phyloP scores from a whole-genome alignment of 106 monocot genomes.

The Ottelia alismoides region DNA sequence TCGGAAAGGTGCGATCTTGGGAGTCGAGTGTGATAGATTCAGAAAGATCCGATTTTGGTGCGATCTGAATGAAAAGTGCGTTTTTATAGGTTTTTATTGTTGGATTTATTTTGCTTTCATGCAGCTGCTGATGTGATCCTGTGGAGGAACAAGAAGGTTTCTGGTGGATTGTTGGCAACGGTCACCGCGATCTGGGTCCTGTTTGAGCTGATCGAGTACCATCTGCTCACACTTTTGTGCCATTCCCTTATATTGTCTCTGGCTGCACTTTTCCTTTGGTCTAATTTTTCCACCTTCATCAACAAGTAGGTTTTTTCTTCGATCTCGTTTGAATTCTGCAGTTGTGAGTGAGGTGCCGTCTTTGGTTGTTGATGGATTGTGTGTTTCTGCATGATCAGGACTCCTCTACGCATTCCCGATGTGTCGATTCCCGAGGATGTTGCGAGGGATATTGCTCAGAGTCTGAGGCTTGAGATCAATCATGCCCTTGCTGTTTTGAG shows the following conservation, averaged over 20 bases:
- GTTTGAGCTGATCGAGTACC: conserved; percentile 66
- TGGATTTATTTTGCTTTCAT: background rate
- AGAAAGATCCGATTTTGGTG: no score
- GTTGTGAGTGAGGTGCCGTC: no score
- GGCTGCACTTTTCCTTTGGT: conserved; percentile 45
- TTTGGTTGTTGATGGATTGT: no score
- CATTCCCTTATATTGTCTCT: conserved; percentile 32
- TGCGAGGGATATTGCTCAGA: conserved; percentile 23
- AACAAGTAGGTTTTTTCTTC: conserved; percentile 30
- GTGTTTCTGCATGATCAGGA: no score
- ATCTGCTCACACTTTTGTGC: conserved; percentile 49
- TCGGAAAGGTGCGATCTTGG: no score
- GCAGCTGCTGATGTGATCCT: conserved; percentile 58
- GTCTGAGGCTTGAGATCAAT: conserved; percentile 52
- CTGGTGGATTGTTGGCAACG: conserved; percentile 28
- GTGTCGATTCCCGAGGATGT: conserved; percentile 46
- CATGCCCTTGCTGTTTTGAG: conserved; percentile 21
- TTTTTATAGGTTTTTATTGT: no score
- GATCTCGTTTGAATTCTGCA: no score
- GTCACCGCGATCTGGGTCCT: conserved; percentile 65
- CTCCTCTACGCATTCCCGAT: conserved; percentile 45
- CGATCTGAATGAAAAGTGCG: no score
- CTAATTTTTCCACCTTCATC: conserved; percentile 44
- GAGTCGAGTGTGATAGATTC: no score
- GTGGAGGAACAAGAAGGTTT: conserved; percentile 72